phyloP scores from a whole-genome alignment of 2,329 filamentous ascomycete species.

The Pyrenochaeta sp. region DNA sequence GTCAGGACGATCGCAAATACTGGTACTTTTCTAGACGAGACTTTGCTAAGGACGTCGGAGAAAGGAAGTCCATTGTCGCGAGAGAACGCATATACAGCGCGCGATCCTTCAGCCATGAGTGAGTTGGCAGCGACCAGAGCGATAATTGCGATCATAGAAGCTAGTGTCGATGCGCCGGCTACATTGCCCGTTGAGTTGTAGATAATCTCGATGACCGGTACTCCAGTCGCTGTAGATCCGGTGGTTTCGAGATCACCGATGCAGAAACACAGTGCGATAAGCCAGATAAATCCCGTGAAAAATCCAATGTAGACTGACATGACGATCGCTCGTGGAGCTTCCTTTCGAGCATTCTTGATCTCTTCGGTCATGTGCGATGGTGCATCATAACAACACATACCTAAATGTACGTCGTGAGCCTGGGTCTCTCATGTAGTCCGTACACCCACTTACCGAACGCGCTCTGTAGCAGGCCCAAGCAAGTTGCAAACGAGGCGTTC shows the following conservation, averaged over 20 bases:
- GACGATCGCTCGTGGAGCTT: slow-evolving; percentile 58
- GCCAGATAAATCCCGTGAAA: slow-evolving; percentile 50
- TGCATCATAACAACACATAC: slow-evolving; percentile 63
- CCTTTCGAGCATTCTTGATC: slow-evolving; percentile 59
- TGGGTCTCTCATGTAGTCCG: not conserved
- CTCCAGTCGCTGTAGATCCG: slow-evolving; percentile 57
- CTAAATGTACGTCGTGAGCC: not conserved
- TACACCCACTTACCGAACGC: slow-evolving; percentile 51
- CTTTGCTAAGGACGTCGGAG: slow-evolving; percentile 56
- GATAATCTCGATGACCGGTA: slow-evolving; percentile 63
- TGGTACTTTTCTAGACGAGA: slow-evolving; percentile 60
- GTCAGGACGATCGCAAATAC: slow-evolving; percentile 60
- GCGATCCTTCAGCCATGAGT: slow-evolving; percentile 58
- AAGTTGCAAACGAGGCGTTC: slow-evolving; percentile 59
- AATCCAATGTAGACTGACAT: slow-evolving; percentile 52
- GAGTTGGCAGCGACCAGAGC: slow-evolving; percentile 56
- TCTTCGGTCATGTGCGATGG: slow-evolving; percentile 65
- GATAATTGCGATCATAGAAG: slow-evolving; percentile 60
- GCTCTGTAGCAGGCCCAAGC: slow-evolving; percentile 63
- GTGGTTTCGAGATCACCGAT: slow-evolving; percentile 57
- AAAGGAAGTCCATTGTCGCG: slow-evolving; percentile 64
- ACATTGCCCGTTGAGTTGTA: slow-evolving; percentile 58
- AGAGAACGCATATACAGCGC: slow-evolving; percentile 58
- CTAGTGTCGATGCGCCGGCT: slow-evolving; percentile 55
- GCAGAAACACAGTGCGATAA: slow-evolving; percentile 52